A percentile compares a stretch with the other conserved stretches of the same genome.
Conservation (phyloP, 352 stramenopile genomes). For the Peronospora farinosa region DNA sequence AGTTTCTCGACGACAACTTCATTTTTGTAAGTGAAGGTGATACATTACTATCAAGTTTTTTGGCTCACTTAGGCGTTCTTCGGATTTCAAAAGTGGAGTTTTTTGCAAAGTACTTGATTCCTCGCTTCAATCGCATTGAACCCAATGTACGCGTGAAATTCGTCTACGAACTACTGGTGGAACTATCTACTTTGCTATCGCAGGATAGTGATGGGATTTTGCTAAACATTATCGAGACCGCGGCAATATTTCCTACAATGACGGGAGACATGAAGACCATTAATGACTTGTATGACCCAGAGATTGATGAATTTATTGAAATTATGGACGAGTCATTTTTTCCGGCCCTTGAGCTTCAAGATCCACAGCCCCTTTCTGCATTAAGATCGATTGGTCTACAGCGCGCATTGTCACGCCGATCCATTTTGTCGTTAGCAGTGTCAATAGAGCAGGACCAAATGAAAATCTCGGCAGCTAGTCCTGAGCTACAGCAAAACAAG, state of each 20-base stretch:
- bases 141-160: conserved; percentile 32
- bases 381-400: conserved; percentile 66
- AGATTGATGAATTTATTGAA: conserved; percentile 59
- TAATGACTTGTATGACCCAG: conserved; percentile 60
- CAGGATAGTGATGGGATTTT: conserved; percentile 42
- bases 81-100: conserved; percentile 44
- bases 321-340: conserved; percentile 73
- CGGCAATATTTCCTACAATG: conserved; percentile 57
- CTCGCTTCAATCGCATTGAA: conserved; percentile 34
- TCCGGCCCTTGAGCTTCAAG: conserved; percentile 51
- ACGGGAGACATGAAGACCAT: conserved; percentile 50
- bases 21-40: conserved; percentile 45
- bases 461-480: conserved; percentile 21
- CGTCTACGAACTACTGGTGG: conserved; percentile 37
- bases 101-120: conserved; percentile 45
- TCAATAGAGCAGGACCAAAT: conserved; percentile 53
- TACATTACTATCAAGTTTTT: conserved; percentile 20
- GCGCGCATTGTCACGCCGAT: conserved; percentile 50
- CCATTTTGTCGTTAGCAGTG: conserved; percentile 52
- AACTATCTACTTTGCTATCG: conserved; percentile 34
- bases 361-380: conserved; percentile 40
- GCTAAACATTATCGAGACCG: conserved; percentile 35
- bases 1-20: conserved; percentile 48
- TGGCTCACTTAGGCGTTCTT: conserved; percentile 29
- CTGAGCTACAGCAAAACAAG: conserved; percentile 5